Evolutionary conservation across 805 yeast species (phyloP).

Genomic region (Kuraishia ogatae): DNA sequence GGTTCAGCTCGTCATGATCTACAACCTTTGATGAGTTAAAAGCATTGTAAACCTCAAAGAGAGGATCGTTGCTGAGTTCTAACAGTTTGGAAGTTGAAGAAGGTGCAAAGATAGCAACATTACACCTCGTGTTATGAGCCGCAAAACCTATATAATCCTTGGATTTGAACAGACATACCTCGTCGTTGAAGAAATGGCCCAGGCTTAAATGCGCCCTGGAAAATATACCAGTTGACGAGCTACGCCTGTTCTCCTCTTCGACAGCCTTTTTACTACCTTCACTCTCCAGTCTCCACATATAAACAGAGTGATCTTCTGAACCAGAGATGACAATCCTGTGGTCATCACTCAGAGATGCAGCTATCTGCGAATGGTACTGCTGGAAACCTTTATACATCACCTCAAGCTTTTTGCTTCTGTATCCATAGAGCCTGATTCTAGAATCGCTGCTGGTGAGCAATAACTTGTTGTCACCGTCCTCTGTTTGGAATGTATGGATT

Average conservation of each 20-base stretch:
- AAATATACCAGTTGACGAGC: background rate
- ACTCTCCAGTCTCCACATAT: slow-evolving; percentile 57
- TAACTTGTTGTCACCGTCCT: slow-evolving; percentile 18
- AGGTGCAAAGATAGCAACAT: slow-evolving; percentile 76
- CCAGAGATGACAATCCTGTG: slow-evolving; percentile 58
- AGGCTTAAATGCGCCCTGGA: background rate
- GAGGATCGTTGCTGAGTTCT: slow-evolving; percentile 69
- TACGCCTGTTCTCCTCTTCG: slow-evolving; percentile 2
- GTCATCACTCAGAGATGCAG: slow-evolving; percentile 56
- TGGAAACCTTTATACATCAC: slow-evolving; percentile 67
- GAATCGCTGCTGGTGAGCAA: slow-evolving; percentile 81
- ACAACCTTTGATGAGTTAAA: slow-evolving; percentile 5
- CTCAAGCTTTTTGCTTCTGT: slow-evolving; percentile 43
- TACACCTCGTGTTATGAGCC: slow-evolving; percentile 67
- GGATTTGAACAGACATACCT: slow-evolving; percentile 36
- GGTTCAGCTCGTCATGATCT: slow-evolving; percentile 9
- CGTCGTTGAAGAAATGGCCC: slow-evolving; percentile 19
- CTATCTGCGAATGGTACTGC: slow-evolving; percentile 63
- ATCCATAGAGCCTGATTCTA: slow-evolving; percentile 56
- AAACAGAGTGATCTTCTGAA: slow-evolving; percentile 83
- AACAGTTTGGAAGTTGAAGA: slow-evolving; percentile 52
- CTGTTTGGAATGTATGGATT: slow-evolving; percentile 36
- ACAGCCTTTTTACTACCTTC: slow-evolving; percentile 8
- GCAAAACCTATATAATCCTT: slow-evolving; percentile 62
- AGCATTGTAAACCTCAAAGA: slow-evolving; percentile 46